Conservation (phyloP, 805 yeast genomes). For the Schizosaccharomyces osmophilus region DNA sequence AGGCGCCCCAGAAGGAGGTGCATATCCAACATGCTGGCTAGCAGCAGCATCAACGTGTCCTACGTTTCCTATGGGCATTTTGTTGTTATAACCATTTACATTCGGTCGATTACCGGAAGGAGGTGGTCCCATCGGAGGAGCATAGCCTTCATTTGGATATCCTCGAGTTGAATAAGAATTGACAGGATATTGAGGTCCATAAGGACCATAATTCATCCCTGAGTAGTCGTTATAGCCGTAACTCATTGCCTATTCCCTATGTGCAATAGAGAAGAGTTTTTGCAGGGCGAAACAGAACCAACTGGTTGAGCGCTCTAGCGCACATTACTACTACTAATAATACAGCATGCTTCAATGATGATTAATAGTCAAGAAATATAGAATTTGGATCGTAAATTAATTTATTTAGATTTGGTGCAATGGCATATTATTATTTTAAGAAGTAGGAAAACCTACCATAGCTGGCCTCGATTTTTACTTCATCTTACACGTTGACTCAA, state of each 20-base stretch:
- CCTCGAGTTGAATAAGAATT: not conserved
- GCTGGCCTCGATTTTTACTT: too few species aligned
- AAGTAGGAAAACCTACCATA: too few species aligned
- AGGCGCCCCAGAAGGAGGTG: constrained; percentile 3
- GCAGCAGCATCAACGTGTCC: not conserved
- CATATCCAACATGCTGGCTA: not conserved
- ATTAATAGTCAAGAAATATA: too few species aligned
- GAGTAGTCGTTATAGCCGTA: not conserved
- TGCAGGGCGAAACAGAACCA: too few species aligned
- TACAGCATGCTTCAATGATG: too few species aligned
- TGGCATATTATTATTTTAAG: too few species aligned
- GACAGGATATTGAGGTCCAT: not conserved
- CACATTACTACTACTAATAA: too few species aligned
- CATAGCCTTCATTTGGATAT: not conserved
- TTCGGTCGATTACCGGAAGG: not conserved
- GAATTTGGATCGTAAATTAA: too few species aligned
- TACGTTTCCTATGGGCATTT: not conserved
- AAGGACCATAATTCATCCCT: not conserved
- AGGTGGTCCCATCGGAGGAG: not conserved
- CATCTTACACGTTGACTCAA: too few species aligned
- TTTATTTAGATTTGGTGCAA: too few species aligned
- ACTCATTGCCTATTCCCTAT: not conserved
- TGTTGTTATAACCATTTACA: not conserved
- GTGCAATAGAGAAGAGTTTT: too few species aligned
- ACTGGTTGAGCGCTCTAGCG: too few species aligned